Conservation (phyloP, 352 stramenopile species). For the Globisporangium emineosum region DNA sequence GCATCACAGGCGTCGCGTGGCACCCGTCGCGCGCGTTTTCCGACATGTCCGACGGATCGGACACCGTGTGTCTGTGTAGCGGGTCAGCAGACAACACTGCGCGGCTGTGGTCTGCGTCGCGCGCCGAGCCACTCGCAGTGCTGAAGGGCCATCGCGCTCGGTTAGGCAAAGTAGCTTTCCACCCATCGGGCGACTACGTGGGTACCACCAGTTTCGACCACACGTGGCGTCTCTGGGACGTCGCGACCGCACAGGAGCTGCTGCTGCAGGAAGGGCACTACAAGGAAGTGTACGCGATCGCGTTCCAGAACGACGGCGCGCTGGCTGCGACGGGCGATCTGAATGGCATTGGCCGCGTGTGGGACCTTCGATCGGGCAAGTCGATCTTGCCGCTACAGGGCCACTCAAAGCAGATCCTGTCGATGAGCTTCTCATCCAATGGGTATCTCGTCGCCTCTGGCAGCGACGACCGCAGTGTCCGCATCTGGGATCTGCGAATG, state of each 20-base stretch:
- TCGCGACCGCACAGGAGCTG: conserved; percentile 89
- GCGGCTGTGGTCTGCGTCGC: conserved; percentile 61
- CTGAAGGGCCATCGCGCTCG: conserved; percentile 71
- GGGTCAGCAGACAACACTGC: conserved; percentile 77
- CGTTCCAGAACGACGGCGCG: conserved; percentile 94
- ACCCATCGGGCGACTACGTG: conserved; percentile 91
- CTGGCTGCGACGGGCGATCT: conserved; percentile 94
- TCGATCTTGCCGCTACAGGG: conserved; percentile 86
- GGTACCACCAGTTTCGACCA: conserved; percentile 96
- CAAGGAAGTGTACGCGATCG: conserved; percentile 93
- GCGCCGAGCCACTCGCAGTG: conserved; percentile 51
- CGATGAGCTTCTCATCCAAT: conserved; percentile 92
- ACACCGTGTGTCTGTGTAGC: conserved; percentile 69
- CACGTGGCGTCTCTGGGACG: conserved; percentile 98
- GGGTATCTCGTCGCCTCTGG: conserved; percentile 92
- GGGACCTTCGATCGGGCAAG: conserved; percentile 96
- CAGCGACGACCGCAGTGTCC: conserved; percentile 95
- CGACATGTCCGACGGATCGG: conserved; percentile 55
- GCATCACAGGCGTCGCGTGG: conserved; percentile 86
- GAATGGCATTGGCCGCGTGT: conserved; percentile 91
- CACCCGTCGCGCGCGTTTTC: conserved; percentile 55
- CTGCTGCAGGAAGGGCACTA: conserved; percentile 97
- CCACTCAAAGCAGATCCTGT: conserved; percentile 95
- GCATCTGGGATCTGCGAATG: conserved; percentile 95
- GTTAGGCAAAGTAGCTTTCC: conserved; percentile 90